phyloP scores from a whole-genome alignment of 2,329 filamentous ascomycete species.

The Exophiala bonariae region DNA sequence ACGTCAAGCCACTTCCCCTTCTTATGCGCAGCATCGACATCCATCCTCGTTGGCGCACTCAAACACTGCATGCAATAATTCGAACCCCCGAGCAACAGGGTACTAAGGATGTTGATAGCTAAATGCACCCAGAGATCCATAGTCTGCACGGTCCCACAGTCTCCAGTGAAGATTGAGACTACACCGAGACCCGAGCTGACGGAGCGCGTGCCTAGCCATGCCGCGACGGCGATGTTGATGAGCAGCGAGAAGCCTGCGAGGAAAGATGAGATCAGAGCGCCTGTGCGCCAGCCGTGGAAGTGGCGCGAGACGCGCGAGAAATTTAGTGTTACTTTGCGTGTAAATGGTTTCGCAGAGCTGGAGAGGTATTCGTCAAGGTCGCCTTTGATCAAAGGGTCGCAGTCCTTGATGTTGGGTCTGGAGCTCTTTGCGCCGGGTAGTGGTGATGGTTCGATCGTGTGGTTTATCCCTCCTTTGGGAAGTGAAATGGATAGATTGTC shows the following conservation, averaged over 20 bases:
- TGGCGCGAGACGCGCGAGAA: no score
- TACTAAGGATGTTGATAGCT: constrained; percentile 37
- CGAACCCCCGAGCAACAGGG: constrained; percentile 32
- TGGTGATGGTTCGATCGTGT: no score
- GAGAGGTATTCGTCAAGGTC: no score
- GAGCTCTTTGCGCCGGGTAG: no score
- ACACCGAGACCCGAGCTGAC: constrained; percentile 2
- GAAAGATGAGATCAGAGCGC: constrained; percentile 16
- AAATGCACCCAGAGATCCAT: constrained; percentile 32
- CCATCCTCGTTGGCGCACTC: constrained; percentile 32
- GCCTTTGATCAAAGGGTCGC: no score
- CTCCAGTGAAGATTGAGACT: constrained; percentile 19
- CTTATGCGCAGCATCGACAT: constrained; percentile 34
- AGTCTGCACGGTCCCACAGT: constrained; percentile 15
- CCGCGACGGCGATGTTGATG: constrained; percentile 20
- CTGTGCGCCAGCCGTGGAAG: constrained; percentile 22
- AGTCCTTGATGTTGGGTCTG: no score
- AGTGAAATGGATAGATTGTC: no score
- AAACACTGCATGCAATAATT: constrained; percentile 40
- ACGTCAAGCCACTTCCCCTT: constrained; percentile 32
- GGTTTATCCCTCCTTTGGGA: no score
- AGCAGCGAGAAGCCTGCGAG: constrained; percentile 19
- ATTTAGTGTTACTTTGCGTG: no score
- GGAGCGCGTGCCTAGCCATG: constrained; percentile 16
- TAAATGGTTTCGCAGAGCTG: no score